Evolutionary conservation across 768 basidiomycete species (phyloP), one percentile per base, ranked within the genome.

Genomic region (Mycena vulgaris): DNA sequence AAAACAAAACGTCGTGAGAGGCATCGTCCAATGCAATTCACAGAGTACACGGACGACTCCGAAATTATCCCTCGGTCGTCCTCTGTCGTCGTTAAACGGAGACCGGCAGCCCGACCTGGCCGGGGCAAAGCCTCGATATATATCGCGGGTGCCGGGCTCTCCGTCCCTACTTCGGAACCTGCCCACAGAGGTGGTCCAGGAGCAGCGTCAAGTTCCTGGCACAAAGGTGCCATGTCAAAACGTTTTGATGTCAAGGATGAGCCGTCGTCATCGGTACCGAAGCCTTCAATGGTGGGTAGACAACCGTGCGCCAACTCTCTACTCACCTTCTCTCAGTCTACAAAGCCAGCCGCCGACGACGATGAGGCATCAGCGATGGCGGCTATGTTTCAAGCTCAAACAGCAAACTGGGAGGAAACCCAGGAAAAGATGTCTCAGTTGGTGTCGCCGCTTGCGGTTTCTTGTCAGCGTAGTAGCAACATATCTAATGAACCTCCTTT

Each of bases 381-480:
- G n/a, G 97, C 97, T 75, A 98, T 99, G 95, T 97, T 99, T 81
- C 93, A 95, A 81, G 94, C 94, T 69, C 94, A 96, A 82, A 91
- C 92, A 45, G 92, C 94, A 72, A 95, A 96, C 82, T 99, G 97
- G 98, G 94, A 98, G 86, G 94, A 97, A 89, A 93, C 96, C 78
- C 96, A 98, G 85, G 96, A 98, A 88, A 96, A 97, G 89, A 98
- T 99, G 97, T 93, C 96, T 79, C 92, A 95, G 98, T 99, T 87
- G 87, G 97, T 96, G 86, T 90, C 83, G 84, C 86, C 87, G 87
- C 79, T 80, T 76, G 76, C 79, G 84, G 85, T 84, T 81, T 87
- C 83, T 85, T 88, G 82, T 89, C 80, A 82, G 81, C 83, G 88
- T 92, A 91, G 90, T 92, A 92, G 88, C 83, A n/a, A n/a, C n/a